These are phyloP conservation scores for Chlorella variabilis DNA, from an alignment of 163 green algal genomes.

Conservation along the genomic window DNA sequence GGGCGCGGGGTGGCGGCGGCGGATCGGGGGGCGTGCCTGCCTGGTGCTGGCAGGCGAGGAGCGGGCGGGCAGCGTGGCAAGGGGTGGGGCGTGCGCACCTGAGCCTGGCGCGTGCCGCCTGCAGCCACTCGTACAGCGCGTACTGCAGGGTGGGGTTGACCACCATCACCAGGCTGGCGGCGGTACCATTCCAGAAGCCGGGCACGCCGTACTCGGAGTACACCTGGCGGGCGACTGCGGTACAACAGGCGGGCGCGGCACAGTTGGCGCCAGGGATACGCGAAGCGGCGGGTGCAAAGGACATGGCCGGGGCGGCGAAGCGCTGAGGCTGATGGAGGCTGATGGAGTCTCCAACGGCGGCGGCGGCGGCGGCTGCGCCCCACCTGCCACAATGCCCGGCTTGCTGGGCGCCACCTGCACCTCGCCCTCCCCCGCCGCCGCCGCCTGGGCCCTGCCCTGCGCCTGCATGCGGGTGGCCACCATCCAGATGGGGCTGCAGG, in stretches of 20 bases:
- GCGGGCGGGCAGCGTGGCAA: too few species aligned
- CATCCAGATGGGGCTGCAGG: slow-evolving; percentile 88
- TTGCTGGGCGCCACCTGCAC: neutral
- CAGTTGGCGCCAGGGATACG: too few species aligned
- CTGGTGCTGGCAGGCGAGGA: too few species aligned
- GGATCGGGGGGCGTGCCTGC: too few species aligned
- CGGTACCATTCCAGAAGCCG: slow-evolving; percentile 80
- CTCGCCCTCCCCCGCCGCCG: neutral
- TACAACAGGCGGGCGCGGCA: too few species aligned
- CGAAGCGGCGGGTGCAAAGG: too few species aligned
- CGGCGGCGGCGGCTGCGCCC: neutral
- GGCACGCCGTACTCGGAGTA: slow-evolving; percentile 53
- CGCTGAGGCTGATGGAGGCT: too few species aligned
- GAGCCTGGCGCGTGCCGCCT: slow-evolving; percentile 44
- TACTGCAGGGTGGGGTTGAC: slow-evolving; percentile 76
- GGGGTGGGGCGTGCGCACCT: neutral
- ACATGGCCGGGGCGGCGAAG: too few species aligned
- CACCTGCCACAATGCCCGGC: slow-evolving; percentile 14
- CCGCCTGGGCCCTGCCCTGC: slow-evolving; percentile 20
- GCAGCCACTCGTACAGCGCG: slow-evolving; percentile 88
- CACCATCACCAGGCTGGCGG: slow-evolving; percentile 68
- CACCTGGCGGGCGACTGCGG: slow-evolving; percentile 32
- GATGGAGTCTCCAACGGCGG: too few species aligned
- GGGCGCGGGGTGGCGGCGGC: too few species aligned
- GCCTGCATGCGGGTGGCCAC: slow-evolving; percentile 80